Conservation (phyloP, 306 rosid species). For the Astragalus glycyphyllos region DNA sequence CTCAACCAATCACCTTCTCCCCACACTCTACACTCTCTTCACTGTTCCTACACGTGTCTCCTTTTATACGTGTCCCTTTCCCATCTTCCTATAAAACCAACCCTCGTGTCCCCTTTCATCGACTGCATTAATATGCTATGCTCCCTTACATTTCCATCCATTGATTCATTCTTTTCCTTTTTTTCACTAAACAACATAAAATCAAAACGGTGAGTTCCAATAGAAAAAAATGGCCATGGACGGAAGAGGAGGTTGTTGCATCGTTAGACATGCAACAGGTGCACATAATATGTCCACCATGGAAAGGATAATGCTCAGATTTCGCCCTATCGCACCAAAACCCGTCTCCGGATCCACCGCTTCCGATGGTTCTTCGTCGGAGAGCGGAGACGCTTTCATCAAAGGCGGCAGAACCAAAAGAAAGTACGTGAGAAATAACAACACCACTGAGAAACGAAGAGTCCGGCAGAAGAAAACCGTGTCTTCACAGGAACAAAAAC, state of each 20-base stretch:
- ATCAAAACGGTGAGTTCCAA: not conserved
- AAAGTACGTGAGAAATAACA: conserved; percentile 50
- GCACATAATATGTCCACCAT: conserved; percentile 52
- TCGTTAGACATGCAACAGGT: conserved; percentile 61
- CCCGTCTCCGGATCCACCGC: conserved; percentile 51
- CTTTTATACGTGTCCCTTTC: conserved; percentile 49
- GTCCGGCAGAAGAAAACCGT: conserved; percentile 46
- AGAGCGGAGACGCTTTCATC: conserved; percentile 35
- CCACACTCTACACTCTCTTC: conserved; percentile 32
- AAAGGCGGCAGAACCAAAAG: conserved; percentile 45
- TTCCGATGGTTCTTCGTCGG: conserved; percentile 53
- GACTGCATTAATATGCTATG: not conserved
- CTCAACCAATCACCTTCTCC: conserved; percentile 50
- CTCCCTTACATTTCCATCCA: not conserved
- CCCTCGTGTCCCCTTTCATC: not conserved
- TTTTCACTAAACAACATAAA: not conserved
- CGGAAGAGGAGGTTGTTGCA: conserved; percentile 78
- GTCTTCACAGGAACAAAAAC: conserved; percentile 26
- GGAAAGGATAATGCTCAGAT: conserved; percentile 74
- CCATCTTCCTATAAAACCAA: conserved; percentile 38
- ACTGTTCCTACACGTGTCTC: conserved; percentile 52
- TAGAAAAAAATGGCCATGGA: conserved; percentile 49
- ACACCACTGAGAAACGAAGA: conserved; percentile 36
- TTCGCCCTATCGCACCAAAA: conserved; percentile 90
- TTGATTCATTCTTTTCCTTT: not conserved